Evolutionary conservation across 345 rosid species (phyloP).

Genomic region (Boechera retrofracta): DNA sequence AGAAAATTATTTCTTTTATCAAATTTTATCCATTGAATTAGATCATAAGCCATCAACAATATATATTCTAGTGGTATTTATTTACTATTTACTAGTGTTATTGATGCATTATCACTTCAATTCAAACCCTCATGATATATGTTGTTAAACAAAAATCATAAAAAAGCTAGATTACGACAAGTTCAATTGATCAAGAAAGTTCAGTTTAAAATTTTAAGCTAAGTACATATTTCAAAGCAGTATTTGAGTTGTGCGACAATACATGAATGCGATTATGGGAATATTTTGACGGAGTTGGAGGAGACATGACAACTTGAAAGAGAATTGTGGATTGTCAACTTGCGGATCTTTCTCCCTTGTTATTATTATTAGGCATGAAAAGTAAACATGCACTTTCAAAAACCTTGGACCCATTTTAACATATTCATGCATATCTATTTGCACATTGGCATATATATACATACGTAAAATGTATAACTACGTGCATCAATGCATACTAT

Average conservation of each 20-base stretch:
- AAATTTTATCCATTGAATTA: no score
- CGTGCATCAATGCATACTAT: no score
- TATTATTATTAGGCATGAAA: slow-evolving; percentile 23
- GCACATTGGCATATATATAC: neutral
- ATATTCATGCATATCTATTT: slow-evolving; percentile 2
- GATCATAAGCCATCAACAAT: no score
- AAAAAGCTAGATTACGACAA: neutral
- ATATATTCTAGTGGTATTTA: no score
- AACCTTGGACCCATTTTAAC: slow-evolving; percentile 31
- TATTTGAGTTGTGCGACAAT: slow-evolving; percentile 1
- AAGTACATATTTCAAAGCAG: neutral
- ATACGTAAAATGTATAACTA: no score
- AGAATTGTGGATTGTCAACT: slow-evolving; percentile 38
- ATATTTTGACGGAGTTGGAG: slow-evolving; percentile 38
- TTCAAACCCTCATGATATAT: neutral
- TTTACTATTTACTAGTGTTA: no score
- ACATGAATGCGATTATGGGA: slow-evolving; percentile 21
- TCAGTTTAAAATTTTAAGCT: neutral
- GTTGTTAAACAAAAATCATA: neutral
- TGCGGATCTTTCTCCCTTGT: slow-evolving; percentile 21
- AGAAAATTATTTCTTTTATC: no score
- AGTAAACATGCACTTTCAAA: slow-evolving; percentile 29
- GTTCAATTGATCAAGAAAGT: neutral
- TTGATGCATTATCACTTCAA: neutral
- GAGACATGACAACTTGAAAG: slow-evolving; percentile 45